Evolutionary conservation across 768 basidiomycete genomes (phyloP), one percentile per base, ranked within the genome.

Genomic region (Crucibulum laeve): DNA sequence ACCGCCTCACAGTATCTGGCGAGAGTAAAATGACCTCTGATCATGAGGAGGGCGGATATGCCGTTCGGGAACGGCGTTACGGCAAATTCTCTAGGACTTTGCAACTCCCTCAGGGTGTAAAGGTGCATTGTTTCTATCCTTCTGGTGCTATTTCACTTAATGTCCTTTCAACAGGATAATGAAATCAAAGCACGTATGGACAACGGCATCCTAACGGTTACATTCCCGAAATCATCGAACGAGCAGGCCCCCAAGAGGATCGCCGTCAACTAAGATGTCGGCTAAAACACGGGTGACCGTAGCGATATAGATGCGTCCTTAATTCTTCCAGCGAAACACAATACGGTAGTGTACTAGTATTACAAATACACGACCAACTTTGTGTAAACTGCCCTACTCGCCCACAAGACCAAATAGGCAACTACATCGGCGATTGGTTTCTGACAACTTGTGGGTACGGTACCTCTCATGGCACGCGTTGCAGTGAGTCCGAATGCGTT

Each of bases 51-150:
- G 46, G 45, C 10, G 67, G 60, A 2, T 76, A 69, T 43, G 61
- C 64, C 21, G 54, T 79, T 13, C 62, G 63, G 13, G 78, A 81
- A 58, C 62, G 77, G 38, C 61, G 66, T 25, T 70, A 49, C 34
- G 78, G 79, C 30, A 72, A 60, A 38, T 77, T 78, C 54, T 63
- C 71, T 34, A 63, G 79, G 15, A 67, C 68, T 1, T 40, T 80
- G 44, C 62, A 69, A 25, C 62, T 80, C 13, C 76, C 78, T 19
- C 51, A 59, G 43, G 77, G 76, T 5, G 60, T 71, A 40, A 74
- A 77, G 68, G 75, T 74, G 46, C 11, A 57, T 6, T 15, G 28
- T 2, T 36, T 13, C 32, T 4, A 1, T 25, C 18, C 4, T 6
- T 10, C 25, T 42, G 4, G 18, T 36, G n/a, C 28, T n/a, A n/a